Conservation (phyloP, 225 moss, liverwort and hornwort species). For the Thuidium tamariscinum region DNA sequence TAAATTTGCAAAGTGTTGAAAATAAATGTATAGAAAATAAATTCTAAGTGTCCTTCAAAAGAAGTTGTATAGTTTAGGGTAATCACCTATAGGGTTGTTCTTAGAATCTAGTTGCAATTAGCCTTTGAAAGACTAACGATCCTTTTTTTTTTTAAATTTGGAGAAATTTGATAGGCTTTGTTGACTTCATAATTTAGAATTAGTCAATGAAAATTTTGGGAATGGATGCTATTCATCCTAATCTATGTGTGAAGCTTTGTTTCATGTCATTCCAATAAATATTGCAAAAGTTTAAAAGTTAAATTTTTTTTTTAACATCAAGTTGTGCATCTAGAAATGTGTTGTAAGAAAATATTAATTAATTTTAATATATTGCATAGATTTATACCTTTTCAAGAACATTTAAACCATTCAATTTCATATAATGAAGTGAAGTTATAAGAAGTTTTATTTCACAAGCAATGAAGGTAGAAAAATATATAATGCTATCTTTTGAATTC, state of each 20-base stretch:
- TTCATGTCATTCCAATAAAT: not conserved
- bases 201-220: too few relatives aligned
- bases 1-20: not conserved
- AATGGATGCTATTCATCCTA: too few relatives aligned
- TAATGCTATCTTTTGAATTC: not conserved
- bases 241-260: too few relatives aligned
- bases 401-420: not conserved
- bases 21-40: not conserved
- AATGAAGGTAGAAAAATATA: not conserved
- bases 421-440: not conserved
- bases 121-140: fast-evolving
- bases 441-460: not conserved
- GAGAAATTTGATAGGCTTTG: fast-evolving
- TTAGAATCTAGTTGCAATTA: too few relatives aligned
- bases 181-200: too few relatives aligned
- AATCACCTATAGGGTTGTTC: too few relatives aligned
- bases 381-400: not conserved
- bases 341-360: not conserved
- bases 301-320: too few relatives aligned
- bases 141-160: fast-evolving
- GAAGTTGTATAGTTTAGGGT: not conserved
- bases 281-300: not conserved
- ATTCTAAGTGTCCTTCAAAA: fast-evolving
- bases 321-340: too few relatives aligned
- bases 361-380: not conserved